A percentile compares a stretch with the other conserved stretches of the same genome.
Conservation (phyloP, 495 filamentous ascomycete genomes). For the Penicillium ochrochloron region DNA sequence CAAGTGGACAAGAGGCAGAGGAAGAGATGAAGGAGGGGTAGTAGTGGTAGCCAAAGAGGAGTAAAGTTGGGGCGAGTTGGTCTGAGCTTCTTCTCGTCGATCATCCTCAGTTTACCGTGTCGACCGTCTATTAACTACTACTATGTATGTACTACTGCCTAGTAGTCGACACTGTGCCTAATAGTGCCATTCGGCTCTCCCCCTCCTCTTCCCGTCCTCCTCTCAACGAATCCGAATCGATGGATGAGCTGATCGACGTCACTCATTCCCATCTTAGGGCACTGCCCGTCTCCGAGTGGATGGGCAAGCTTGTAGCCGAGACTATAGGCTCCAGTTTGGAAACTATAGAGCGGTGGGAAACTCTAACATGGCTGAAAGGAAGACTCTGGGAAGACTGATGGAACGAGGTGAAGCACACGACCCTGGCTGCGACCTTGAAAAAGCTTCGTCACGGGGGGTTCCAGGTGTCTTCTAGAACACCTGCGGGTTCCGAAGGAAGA, state of each 20-base stretch:
- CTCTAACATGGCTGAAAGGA: neutral
- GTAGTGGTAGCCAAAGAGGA: constrained; percentile 15
- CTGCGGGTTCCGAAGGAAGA: constrained; percentile 13
- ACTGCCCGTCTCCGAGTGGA: neutral
- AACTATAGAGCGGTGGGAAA: neutral
- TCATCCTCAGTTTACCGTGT: constrained; percentile 15
- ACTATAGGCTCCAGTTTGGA: constrained; percentile 7
- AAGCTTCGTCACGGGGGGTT: constrained; percentile 27
- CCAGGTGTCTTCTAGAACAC: constrained; percentile 38
- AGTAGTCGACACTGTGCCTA: neutral
- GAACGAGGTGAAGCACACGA: constrained; percentile 15
- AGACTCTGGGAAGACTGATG: neutral
- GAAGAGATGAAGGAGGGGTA: neutral
- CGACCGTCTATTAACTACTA: neutral
- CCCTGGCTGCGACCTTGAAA: constrained; percentile 14
- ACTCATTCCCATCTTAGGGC: constrained; percentile 17
- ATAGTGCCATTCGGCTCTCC: neutral
- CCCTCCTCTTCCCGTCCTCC: neutral
- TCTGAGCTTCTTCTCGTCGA: constrained; percentile 31
- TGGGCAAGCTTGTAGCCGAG: neutral
- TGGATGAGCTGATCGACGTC: constrained; percentile 27
- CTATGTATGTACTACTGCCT: neutral
- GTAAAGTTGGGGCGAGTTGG: constrained; percentile 25
- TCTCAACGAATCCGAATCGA: neutral
- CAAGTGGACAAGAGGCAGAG: constrained; percentile 1